Base-by-base conservation (phyloP, 164 flowering plant species). In the Euptelea pleiosperma region DNA sequence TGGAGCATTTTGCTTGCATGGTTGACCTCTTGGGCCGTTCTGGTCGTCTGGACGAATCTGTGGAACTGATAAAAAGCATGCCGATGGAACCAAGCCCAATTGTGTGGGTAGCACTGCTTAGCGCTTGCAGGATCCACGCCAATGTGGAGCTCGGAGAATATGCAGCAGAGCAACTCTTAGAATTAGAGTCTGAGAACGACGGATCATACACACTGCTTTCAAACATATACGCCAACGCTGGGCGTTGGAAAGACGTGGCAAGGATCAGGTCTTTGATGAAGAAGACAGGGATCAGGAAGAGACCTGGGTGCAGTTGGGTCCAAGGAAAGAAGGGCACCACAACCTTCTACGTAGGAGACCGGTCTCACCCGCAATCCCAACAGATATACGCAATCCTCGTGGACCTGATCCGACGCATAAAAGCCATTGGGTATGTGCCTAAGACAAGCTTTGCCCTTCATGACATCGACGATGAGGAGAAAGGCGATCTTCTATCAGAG, bases 401-500 rank as follows among this genome's bases (percentile, higher is more conserved):
- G 1, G 74, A 75, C 44, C 59, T 87, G 55, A 73, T 83, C 26
- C 51, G 62, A 6, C 74, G 78, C 3, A 87, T 87, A 25, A 82
- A 73, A 68, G 70, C 34, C 0, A 57, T 83, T 26, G 97, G 95
- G 4, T 90, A 87, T 67, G 79, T 79, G 34, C 92, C 95, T 0
- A 82, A 87, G 55, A 84, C 83, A 16, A 72, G 77, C 53, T 87
- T 70, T 81, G 83, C 89, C 9, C 84, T 89, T 36, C 94, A 85
- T 61, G 97, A 87, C 57, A 87, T 89, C 48, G 92, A 85, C 57
- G 90, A 90, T 70, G 89, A 90, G 70, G 97, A 90, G 76, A 90
- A 90, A 70, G 73, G 72, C 10, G 80, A 75, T 61, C 80, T 82
- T 65, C 77, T 87, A 30, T 63, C 64, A 37, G 87, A 81, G 51